phyloP scores from a whole-genome alignment of 179 eudicot genomes.

The Gypsophila paniculata region DNA sequence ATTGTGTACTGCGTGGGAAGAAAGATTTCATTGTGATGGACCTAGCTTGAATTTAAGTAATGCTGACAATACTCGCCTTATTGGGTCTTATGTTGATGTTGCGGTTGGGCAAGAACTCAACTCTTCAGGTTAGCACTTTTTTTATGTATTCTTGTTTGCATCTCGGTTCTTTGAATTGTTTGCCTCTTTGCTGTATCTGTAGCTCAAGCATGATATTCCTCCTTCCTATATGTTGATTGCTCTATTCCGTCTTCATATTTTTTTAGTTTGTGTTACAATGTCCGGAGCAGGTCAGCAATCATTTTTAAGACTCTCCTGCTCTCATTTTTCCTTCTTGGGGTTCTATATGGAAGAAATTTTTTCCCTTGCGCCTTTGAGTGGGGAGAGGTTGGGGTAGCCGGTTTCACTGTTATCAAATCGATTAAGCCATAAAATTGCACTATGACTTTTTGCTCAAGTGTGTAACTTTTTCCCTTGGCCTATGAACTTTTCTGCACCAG shows the following conservation, averaged over 20 bases:
- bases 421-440: too few relatives aligned
- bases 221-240: neutral
- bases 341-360: neutral
- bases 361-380: too few relatives aligned
- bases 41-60: slow-evolving; percentile 28
- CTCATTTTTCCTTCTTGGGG: neutral
- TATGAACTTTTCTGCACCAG: too few relatives aligned
- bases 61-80: slow-evolving; percentile 35
- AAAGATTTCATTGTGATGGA: slow-evolving; percentile 58
- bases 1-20: slow-evolving; percentile 62
- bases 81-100: slow-evolving; percentile 47
- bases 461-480: too few relatives aligned
- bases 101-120: slow-evolving; percentile 49
- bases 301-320: neutral
- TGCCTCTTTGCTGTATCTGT: neutral
- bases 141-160: slow-evolving; percentile 3
- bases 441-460: too few relatives aligned
- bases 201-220: neutral
- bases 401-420: too few relatives aligned
- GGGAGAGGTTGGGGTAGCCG: too few relatives aligned
- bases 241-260: neutral
- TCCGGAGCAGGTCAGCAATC: neutral
- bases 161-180: slow-evolving; percentile 7
- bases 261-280: neutral
- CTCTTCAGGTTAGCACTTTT: slow-evolving; percentile 38